phyloP scores from a whole-genome alignment of 768 basidiomycete species.

The Holtermannia corniformis region DNA sequence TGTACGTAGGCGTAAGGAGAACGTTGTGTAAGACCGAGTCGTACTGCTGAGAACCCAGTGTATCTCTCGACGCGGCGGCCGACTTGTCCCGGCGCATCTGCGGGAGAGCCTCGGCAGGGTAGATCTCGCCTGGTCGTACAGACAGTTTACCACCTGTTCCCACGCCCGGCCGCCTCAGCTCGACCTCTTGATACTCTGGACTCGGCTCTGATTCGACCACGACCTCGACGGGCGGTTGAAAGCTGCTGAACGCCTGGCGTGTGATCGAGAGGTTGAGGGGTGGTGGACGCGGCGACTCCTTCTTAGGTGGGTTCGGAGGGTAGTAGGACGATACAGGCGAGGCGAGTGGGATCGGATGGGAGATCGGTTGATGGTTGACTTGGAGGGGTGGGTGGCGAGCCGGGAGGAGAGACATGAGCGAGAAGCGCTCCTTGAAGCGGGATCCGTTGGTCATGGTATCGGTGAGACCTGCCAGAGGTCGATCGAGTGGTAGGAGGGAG shows the following conservation, averaged over 20 bases:
- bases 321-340: not conserved
- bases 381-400: slow-evolving; percentile 29
- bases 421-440: slow-evolving; percentile 30
- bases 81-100: not conserved
- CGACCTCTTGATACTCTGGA: not conserved
- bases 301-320: not conserved
- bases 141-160: not conserved
- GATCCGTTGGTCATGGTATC: not conserved
- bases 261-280: slow-evolving; percentile 10
- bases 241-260: slow-evolving; percentile 4
- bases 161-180: not conserved
- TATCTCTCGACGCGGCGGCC: not conserved
- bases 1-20: slow-evolving; percentile 29
- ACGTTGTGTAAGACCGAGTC: slow-evolving; percentile 33
- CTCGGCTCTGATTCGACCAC: not conserved
- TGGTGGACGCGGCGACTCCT: slow-evolving; percentile 7
- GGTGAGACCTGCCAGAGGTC: too few species aligned
- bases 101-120: not conserved
- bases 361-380: slow-evolving; percentile 14
- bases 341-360: not conserved
- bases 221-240: not conserved
- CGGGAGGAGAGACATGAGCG: slow-evolving; percentile 30
- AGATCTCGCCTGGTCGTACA: not conserved
- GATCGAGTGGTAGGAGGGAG: too few species aligned
- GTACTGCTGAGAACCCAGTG: slow-evolving; percentile 11